Conservation (phyloP, 2,329 filamentous ascomycete genomes). For the Sporothrix dimorphospora region DNA sequence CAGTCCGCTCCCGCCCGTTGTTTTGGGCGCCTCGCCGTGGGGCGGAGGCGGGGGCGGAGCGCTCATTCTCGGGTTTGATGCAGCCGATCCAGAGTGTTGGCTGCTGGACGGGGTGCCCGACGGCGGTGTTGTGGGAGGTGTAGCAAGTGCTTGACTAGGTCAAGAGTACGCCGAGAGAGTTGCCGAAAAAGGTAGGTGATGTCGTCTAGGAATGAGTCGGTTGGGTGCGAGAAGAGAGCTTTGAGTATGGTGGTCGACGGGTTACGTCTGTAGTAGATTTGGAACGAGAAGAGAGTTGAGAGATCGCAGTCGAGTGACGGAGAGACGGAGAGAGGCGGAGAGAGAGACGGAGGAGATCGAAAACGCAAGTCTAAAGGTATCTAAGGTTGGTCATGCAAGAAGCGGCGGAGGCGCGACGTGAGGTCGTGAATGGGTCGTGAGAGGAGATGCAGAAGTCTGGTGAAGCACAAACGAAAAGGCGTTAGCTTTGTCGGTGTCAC, state of each 20-base stretch:
- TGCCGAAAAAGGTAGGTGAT: background rate
- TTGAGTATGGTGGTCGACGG: background rate
- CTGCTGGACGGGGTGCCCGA: slow-evolving; percentile 8
- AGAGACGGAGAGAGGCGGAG: background rate
- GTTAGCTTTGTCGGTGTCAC: slow-evolving; percentile 27
- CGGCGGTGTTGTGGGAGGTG: background rate
- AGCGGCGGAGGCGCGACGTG: slow-evolving; percentile 12
- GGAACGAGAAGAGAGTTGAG: background rate
- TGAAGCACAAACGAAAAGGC: slow-evolving; percentile 21
- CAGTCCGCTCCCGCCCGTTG: slow-evolving; percentile 58
- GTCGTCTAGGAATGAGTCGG: background rate
- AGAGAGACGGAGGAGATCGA: background rate
- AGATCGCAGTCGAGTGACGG: background rate
- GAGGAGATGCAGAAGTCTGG: slow-evolving; percentile 8
- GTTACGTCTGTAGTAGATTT: background rate
- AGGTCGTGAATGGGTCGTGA: slow-evolving; percentile 30
- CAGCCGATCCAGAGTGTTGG: slow-evolving; percentile 31
- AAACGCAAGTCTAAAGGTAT: slow-evolving; percentile 26
- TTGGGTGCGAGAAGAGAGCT: background rate
- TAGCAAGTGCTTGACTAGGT: slow-evolving; percentile 28
- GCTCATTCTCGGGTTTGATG: slow-evolving; percentile 46
- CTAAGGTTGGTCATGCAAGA: slow-evolving; percentile 26
- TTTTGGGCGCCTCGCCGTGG: slow-evolving; percentile 77
- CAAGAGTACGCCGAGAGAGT: slow-evolving; percentile 20
- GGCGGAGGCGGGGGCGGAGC: slow-evolving; percentile 81